phyloP scores from a whole-genome alignment of 371 early-diverging fungal genomes.

The Rhizopus arrhizus region DNA sequence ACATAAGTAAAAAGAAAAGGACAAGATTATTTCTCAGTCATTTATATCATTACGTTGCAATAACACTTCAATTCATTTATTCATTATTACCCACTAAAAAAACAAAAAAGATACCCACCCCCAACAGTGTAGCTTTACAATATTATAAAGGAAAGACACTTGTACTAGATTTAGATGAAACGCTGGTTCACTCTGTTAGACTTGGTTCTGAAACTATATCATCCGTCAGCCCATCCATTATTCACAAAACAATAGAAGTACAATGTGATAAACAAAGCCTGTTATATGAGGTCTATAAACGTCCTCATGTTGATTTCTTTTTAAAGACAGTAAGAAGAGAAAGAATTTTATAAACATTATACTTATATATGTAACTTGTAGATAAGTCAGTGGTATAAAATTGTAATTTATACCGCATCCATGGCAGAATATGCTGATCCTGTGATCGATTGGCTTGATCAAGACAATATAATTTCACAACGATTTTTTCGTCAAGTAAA shows the following conservation, averaged over 20 bases:
- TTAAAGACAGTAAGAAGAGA: constrained; percentile 70
- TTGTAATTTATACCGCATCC: constrained; percentile 98
- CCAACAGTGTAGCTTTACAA: constrained; percentile 11
- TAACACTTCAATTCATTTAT: constrained; percentile 18
- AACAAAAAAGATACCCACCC: constrained; percentile 20
- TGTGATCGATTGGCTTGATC: constrained; percentile 94
- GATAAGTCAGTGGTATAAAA: constrained; percentile 94
- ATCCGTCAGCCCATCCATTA: constrained; percentile 35
- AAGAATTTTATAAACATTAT: neutral
- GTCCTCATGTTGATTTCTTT: constrained; percentile 95
- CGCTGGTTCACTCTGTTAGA: constrained; percentile 86
- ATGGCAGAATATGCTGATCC: constrained; percentile 98
- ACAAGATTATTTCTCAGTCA: constrained; percentile 19
- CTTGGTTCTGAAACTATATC: constrained; percentile 32
- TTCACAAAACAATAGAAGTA: constrained; percentile 77
- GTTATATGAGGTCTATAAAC: constrained; percentile 93
- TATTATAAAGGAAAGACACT: constrained; percentile 76
- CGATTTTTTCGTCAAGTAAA: constrained; percentile 85
- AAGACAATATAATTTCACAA: constrained; percentile 71
- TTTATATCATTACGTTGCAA: constrained; percentile 19
- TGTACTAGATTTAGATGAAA: constrained; percentile 96
- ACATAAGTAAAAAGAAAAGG: constrained; percentile 9
- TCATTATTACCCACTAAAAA: constrained; percentile 11
- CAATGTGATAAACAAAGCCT: constrained; percentile 86
- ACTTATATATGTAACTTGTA: constrained; percentile 18